phyloP scores from a whole-genome alignment of 2,329 filamentous ascomycete species.

The Penicillium sp. region DNA sequence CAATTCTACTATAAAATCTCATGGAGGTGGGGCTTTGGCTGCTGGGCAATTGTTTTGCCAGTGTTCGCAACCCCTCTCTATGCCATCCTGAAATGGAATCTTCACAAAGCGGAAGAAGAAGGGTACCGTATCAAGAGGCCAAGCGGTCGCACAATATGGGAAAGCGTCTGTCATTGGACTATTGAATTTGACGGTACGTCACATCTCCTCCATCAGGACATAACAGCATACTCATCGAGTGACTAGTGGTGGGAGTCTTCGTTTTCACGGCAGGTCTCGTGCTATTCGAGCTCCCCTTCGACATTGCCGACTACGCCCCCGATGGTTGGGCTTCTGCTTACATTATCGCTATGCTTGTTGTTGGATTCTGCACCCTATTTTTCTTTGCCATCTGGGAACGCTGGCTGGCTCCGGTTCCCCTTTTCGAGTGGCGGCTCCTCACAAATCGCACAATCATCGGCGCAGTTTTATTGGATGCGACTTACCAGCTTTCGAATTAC shows the following conservation, averaged over 20 bases:
- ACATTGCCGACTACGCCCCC: constrained; percentile 43
- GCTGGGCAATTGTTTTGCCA: constrained; percentile 60
- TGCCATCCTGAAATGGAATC: constrained; percentile 52
- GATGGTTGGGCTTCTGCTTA: constrained; percentile 42
- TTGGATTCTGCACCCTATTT: constrained; percentile 56
- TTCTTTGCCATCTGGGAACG: constrained; percentile 57
- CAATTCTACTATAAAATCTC: constrained; percentile 51
- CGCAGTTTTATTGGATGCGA: constrained; percentile 29
- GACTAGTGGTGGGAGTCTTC: constrained; percentile 56
- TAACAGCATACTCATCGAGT: background rate
- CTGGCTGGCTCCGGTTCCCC: constrained; percentile 52
- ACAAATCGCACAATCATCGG: constrained; percentile 24
- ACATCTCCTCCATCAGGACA: background rate
- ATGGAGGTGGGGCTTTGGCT: constrained; percentile 63
- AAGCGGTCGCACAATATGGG: constrained; percentile 43
- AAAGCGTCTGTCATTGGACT: constrained; percentile 53
- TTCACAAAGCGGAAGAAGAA: constrained; percentile 55
- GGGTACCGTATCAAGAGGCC: constrained; percentile 50
- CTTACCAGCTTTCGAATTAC: constrained; percentile 33
- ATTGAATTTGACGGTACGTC: constrained; percentile 57
- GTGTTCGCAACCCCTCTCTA: constrained; percentile 56
- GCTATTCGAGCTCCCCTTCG: constrained; percentile 65
- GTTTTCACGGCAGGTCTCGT: constrained; percentile 60
- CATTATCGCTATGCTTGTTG: constrained; percentile 52
- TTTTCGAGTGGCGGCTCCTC: constrained; percentile 57